Evolutionary conservation across 1,139 yeast genomes (phyloP), one percentile per base, ranked within the genome.

Genomic region (Magnusiomyces clavatus): DNA sequence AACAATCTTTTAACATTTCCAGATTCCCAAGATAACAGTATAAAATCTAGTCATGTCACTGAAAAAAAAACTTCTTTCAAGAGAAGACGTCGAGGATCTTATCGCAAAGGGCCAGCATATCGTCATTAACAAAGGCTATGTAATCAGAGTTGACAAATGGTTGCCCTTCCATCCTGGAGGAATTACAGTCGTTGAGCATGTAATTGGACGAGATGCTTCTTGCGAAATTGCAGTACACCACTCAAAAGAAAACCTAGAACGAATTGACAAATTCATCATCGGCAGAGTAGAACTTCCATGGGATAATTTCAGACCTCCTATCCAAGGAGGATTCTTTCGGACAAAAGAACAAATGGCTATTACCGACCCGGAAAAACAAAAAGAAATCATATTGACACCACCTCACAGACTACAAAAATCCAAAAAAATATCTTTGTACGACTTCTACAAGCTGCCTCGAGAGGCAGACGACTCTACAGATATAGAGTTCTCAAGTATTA

Each of bases 211-310:
- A 55, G 96, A 88, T 68, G 95, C 96, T 10, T 82, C 94, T 0
- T 95, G 87, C 64, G 96, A 88, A 65, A 87, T 88, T 86, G 77
- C 81, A 51, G 90, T 90, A 11, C 71, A 86, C 63, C 96, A 88
- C 63, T 69, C 80, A 36, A 77, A 74, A 16, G 83, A 80, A 49
- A 53, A 58, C 2, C 64, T 66, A 0, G 83, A 86, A 65, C 31
- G 31, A 24, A 24, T 24, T 4, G 64, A 64, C 12, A 73, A 69
- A 44, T 89, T 78, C 77, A 76, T 71, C 54, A 74, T 88, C 12
- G 96, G 96, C 1, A 63, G 61, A 34, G 78, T 87, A 6, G 79
- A 81, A 53, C 65, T 72, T 53, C 71, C 72, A 3, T 88, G 96
- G 96, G 74, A 74, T 51, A 85, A 86, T 64, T 69, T 87, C 63